phyloP scores from a whole-genome alignment of 2,329 filamentous ascomycete species.

The Botrytis byssoidea region DNA sequence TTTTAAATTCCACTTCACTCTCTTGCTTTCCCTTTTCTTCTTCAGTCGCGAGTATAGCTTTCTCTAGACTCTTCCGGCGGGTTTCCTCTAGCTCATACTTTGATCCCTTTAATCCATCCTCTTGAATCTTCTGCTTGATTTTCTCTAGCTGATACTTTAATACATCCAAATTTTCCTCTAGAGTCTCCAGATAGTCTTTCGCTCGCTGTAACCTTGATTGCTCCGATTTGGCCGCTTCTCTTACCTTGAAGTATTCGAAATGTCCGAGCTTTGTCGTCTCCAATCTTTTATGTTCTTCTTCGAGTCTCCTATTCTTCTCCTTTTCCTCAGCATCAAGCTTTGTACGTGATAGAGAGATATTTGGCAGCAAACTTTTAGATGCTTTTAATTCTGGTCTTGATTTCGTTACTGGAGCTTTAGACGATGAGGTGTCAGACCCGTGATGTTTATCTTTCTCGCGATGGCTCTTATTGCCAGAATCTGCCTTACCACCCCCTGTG shows the following conservation, averaged over 20 bases:
- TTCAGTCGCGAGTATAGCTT: not conserved
- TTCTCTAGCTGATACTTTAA: too few species aligned
- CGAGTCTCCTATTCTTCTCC: not conserved
- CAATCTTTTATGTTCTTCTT: not conserved
- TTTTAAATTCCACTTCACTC: fast-evolving
- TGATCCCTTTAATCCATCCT: too few species aligned
- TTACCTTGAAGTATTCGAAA: not conserved
- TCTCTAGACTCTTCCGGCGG: too few species aligned
- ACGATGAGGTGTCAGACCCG: not conserved
- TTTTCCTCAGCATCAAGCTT: not conserved
- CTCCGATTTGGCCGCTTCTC: fast-evolving
- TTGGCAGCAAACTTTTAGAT: not conserved
- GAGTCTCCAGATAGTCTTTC: too few species aligned
- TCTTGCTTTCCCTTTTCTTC: not conserved
- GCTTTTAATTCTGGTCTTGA: not conserved
- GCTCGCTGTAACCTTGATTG: not conserved
- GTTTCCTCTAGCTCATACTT: too few species aligned
- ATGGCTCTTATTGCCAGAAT: not conserved
- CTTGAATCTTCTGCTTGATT: too few species aligned
- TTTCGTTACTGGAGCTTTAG: not conserved
- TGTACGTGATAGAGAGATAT: not conserved
- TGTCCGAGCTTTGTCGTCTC: fast-evolving
- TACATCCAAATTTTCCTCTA: too few species aligned
- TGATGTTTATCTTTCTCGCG: not conserved
- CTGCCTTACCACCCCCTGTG: not conserved